Evolutionary conservation across 805 yeast genomes (phyloP), one percentile per base, ranked within the genome.

Genomic region (Yarrowia keelungensis): DNA sequence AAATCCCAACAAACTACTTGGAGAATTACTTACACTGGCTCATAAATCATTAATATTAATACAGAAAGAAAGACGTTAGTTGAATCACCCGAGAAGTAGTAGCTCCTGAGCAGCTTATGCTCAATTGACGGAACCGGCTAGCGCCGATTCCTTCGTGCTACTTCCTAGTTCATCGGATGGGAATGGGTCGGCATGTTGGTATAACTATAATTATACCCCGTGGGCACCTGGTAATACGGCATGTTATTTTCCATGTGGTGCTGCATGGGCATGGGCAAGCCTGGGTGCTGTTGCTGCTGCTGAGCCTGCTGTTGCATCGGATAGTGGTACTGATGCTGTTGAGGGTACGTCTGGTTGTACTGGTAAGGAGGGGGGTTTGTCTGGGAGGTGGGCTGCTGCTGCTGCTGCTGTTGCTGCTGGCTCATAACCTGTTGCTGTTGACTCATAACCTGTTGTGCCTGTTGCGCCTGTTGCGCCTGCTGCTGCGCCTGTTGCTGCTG

Each of bases 261-360:
- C 22, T 46, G 67, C 43, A 62, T 49, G n/a, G 67, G 67, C 41
- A 62, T 49, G 39, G 67, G 67, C 8, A 62, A 39, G 3, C 64
- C 64, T 3, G 50, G 65, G 15, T 59, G 65, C 14, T 59, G 65
- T 12, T 59, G 65, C 36, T 59, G 65, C 16, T 45, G 51, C 22
- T 58, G 65, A 16, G 39, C 41, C 39, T 59, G 66, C 12, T 62
- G 67, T 11, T 61, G 67, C 43, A 61, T 61, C 10, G 67, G 67
- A 26, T 62, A 62, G 32, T 47, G 67, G 67, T 62, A 62, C 47
- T 38, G 49, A 38, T 56, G 64, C 26, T 56, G 32, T 26, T 26
- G 67, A 1, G 67, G 67, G 45, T 36, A 47, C 54, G 67, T 62
- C 12, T 62, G 67, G 46, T 62, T 62, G 56, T 47, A 62, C 47